Conservation (phyloP, 257 asterid species). For the Ilex aquifolium region DNA sequence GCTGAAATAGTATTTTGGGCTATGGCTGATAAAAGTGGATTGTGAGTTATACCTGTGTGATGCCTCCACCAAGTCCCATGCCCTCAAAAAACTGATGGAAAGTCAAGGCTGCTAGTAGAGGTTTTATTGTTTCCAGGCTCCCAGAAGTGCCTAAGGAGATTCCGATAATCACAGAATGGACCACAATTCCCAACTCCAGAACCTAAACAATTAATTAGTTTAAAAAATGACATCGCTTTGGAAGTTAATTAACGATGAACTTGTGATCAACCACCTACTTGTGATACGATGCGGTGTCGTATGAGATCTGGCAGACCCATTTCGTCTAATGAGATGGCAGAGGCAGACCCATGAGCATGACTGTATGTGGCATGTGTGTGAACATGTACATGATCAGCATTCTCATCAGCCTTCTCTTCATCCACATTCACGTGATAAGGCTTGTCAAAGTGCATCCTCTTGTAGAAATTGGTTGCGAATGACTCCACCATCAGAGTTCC, state of each 20-base stretch:
- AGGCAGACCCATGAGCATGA: constrained; percentile 16
- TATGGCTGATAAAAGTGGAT: neutral
- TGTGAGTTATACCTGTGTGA: constrained; percentile 20
- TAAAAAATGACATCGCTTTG: no score
- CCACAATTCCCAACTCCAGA: constrained; percentile 25
- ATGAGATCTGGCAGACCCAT: constrained; percentile 16
- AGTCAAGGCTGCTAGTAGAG: constrained; percentile 26
- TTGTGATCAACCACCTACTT: constrained; percentile 12
- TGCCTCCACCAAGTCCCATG: constrained; percentile 35
- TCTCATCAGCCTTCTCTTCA: neutral
- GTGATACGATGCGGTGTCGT: constrained; percentile 25
- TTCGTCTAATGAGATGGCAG: constrained; percentile 4
- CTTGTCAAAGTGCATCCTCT: constrained; percentile 4
- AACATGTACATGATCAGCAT: neutral
- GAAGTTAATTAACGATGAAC: no score
- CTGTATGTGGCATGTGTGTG: neutral
- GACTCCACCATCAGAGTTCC: constrained; percentile 38
- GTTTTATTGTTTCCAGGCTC: constrained; percentile 21
- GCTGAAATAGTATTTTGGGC: neutral
- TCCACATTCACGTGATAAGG: neutral
- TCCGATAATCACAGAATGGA: constrained; percentile 29
- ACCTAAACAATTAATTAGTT: constrained; percentile 7
- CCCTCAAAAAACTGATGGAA: constrained; percentile 36
- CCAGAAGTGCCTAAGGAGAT: constrained; percentile 26
- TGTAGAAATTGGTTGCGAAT: constrained; percentile 21